These are phyloP conservation scores for Beverwykella pulmonaria DNA, from an alignment of 495 filamentous ascomycete species.

Conservation along the genomic window DNA sequence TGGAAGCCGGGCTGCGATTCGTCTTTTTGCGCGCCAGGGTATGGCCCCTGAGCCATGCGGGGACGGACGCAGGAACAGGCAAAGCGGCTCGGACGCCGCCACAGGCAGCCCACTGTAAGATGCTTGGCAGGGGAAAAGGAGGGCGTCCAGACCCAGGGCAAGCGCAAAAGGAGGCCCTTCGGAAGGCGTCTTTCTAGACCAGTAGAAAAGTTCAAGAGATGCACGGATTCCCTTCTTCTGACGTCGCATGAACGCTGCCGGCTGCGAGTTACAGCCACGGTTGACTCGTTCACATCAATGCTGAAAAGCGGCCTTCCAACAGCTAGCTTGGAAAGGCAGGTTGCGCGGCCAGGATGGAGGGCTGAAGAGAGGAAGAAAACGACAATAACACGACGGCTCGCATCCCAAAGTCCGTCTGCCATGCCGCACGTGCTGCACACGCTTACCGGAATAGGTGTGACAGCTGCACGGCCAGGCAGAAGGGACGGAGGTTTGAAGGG, in stretches of 20 bases:
- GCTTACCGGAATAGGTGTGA: constrained; percentile 14
- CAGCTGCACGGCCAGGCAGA: constrained; percentile 10
- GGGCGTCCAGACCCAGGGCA: background rate
- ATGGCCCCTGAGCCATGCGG: constrained; percentile 14
- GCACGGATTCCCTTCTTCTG: constrained; percentile 8
- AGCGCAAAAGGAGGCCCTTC: constrained; percentile 8
- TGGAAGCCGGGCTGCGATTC: constrained; percentile 12
- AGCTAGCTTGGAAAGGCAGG: constrained; percentile 13
- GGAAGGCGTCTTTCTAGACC: background rate
- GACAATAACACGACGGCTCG: constrained; percentile 4
- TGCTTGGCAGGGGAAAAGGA: constrained; percentile 31
- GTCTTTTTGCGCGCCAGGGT: background rate
- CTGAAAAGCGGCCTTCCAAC: background rate
- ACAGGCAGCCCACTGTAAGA: background rate
- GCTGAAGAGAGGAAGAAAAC: constrained; percentile 4
- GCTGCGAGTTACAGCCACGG: background rate
- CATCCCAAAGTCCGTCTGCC: background rate
- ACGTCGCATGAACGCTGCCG: background rate
- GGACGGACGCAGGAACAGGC: constrained; percentile 31
- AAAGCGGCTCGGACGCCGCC: constrained; percentile 19
- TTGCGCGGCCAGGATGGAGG: background rate
- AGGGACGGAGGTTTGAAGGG: background rate
- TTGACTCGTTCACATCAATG: constrained; percentile 26
- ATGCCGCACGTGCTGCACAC: constrained; percentile 6
- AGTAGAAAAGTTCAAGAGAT: constrained; percentile 3